These are phyloP conservation scores for Xanthoparmelia taractica DNA, from an alignment of 495 filamentous ascomycete genomes.

Conservation along the genomic window DNA sequence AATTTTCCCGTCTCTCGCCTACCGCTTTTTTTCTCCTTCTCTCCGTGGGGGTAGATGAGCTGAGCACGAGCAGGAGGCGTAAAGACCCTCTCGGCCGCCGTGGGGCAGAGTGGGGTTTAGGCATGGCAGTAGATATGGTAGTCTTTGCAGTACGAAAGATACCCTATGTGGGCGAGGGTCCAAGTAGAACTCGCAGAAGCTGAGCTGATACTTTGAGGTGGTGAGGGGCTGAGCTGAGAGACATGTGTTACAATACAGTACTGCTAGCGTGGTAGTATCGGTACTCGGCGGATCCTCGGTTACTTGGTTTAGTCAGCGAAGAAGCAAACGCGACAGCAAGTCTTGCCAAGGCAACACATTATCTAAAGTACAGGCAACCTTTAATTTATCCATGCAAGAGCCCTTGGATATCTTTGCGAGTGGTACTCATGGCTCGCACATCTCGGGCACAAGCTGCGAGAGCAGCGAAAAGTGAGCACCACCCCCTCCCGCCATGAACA, in stretches of 20 bases:
- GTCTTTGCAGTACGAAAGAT: too few relatives aligned
- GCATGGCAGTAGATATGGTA: too few relatives aligned
- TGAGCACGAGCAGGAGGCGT: neutral
- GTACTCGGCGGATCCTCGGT: neutral
- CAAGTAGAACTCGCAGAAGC: too few relatives aligned
- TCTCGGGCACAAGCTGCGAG: constrained; percentile 43
- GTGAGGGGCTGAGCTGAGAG: too few relatives aligned
- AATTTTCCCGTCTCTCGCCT: neutral
- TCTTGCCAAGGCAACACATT: neutral
- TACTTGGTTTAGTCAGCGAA: neutral
- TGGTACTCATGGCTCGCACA: constrained; percentile 41
- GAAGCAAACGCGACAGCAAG: neutral
- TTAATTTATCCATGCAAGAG: neutral
- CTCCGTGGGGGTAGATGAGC: neutral
- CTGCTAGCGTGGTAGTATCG: too few relatives aligned
- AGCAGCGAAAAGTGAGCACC: constrained; percentile 37
- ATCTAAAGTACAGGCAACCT: neutral
- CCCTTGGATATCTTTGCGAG: neutral
- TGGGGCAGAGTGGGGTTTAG: too few relatives aligned
- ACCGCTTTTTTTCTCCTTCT: too few relatives aligned
- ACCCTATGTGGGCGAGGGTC: too few relatives aligned
- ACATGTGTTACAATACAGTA: too few relatives aligned
- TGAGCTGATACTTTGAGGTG: too few relatives aligned
- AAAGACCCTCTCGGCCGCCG: neutral
- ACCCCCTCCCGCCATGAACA: constrained; percentile 10